Conservation (phyloP, 2,329 filamentous ascomycete genomes). For the Hypoxylon rubiginosum region DNA sequence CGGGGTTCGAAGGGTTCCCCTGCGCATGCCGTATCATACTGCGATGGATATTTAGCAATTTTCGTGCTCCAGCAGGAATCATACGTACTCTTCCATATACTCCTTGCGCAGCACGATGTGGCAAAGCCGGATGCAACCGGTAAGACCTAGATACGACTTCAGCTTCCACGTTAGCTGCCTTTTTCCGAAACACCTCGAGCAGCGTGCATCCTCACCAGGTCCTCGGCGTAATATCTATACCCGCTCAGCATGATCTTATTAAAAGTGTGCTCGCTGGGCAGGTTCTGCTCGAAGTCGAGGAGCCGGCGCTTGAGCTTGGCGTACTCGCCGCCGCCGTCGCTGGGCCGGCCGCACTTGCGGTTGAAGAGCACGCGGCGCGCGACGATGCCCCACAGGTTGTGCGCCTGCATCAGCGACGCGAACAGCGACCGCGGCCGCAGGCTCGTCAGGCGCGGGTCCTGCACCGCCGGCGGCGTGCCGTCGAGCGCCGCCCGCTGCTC, state of each 20-base stretch:
- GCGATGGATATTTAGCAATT: conserved; percentile 8
- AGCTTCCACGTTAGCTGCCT: conserved; percentile 29
- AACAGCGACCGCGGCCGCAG: conserved; percentile 65
- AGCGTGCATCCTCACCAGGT: conserved; percentile 58
- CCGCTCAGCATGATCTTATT: conserved; percentile 57
- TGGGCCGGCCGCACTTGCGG: conserved; percentile 59
- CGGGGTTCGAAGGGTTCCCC: conserved; percentile 54
- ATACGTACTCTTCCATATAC: conserved; percentile 65
- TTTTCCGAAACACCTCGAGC: neutral
- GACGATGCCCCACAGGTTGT: conserved; percentile 67
- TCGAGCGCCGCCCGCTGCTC: conserved; percentile 65
- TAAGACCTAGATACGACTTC: conserved; percentile 68
- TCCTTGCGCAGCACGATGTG: conserved; percentile 69
- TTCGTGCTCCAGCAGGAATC: neutral
- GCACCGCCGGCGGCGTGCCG: conserved; percentile 64
- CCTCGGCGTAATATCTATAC: conserved; percentile 63
- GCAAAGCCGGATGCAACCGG: conserved; percentile 68
- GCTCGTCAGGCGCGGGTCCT: conserved; percentile 59
- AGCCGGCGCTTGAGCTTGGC: conserved; percentile 59
- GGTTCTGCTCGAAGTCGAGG: conserved; percentile 61
- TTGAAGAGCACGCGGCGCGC: conserved; percentile 63
- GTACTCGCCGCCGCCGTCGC: conserved; percentile 64
- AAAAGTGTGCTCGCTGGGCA: conserved; percentile 65
- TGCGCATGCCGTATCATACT: conserved; percentile 61
- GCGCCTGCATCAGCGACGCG: conserved; percentile 67